Evolutionary conservation across 2,329 filamentous ascomycete species (phyloP), one percentile per base, ranked within the genome.

Genomic region (Cercospora beticola): DNA sequence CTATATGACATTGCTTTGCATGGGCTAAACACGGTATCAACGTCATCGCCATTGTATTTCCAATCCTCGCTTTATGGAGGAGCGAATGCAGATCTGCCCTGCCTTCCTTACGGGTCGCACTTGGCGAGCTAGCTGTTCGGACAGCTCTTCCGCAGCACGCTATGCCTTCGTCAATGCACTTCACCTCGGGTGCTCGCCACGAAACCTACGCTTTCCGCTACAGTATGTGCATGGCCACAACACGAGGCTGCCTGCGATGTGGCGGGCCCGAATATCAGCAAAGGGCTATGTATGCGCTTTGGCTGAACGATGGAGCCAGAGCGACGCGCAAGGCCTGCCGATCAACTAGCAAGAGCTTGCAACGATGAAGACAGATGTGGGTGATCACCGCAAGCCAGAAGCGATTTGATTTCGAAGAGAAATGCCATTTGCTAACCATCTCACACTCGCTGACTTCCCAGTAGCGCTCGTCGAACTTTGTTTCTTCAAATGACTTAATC

Each of bases 41-140:
- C 46, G 46, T 52, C 46, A 54, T 54, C 28, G 12, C 21, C 21
- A 54, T 26, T 12, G 18, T 26, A 23, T 54, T 49, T 23, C 46
- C 46, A 21, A 43, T 43, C 18, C 46, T 18, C 46, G 8, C 46
- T 49, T 2, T 49, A 49, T 49, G 18, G 49, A 56, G 23, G 49
- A 56, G 49, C 49, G 23, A 56, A 56, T 56, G 49, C 49, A 56
- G 49, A 56, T 56, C 49, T 56, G 49, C 49, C 49, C 49, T 56
- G 21, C 49, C 49, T 28, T 30, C 49, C 12, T 56, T 23, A 56
- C 26, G 49, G 49, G 49, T 23, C 21, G 49, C 49, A 28, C 49
- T 56, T 56, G 49, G 49, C 49, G 49, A 28, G 12, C 49, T 56
- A 28, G 21, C 23, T n/a, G 14, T 28, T 8, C 49, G 49, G 49